Conservation (phyloP, 805 yeast genomes). For the Saturnispora serradocipensis region DNA sequence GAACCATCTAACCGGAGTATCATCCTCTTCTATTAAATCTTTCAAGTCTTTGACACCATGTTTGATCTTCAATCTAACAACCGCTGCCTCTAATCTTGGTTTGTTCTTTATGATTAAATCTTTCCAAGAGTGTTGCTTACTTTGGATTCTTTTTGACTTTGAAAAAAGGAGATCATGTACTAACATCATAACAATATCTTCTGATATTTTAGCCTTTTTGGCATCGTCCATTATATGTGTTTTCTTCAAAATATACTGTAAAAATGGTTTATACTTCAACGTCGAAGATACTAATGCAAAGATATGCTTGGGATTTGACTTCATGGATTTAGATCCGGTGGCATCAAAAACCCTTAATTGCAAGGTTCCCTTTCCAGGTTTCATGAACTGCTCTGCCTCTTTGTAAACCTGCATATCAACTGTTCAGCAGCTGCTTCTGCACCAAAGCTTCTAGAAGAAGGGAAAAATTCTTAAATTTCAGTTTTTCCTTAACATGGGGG, state of each 20-base stretch:
- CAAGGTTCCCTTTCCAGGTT: slow-evolving; percentile 40
- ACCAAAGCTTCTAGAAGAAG: background rate
- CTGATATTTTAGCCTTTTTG: slow-evolving; percentile 37
- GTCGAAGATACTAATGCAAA: slow-evolving; percentile 79
- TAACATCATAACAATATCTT: slow-evolving; percentile 49
- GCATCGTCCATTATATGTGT: slow-evolving; percentile 55
- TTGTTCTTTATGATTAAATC: slow-evolving; percentile 71
- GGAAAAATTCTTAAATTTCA: background rate
- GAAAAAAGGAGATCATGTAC: slow-evolving; percentile 77
- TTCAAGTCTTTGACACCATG: slow-evolving; percentile 50
- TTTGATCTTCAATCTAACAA: slow-evolving; percentile 66
- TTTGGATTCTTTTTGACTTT: slow-evolving; percentile 70
- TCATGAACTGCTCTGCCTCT: slow-evolving; percentile 36
- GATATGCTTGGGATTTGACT: slow-evolving; percentile 72
- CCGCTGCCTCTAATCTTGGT: slow-evolving; percentile 74
- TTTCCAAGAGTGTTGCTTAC: slow-evolving; percentile 82
- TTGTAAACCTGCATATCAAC: slow-evolving; percentile 30
- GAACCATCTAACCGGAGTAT: slow-evolving; percentile 75
- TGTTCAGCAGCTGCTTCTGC: too few relatives aligned
- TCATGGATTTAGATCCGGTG: slow-evolving; percentile 35
- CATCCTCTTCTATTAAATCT: slow-evolving; percentile 46
- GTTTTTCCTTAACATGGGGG: background rate
- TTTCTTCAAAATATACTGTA: slow-evolving; percentile 53
- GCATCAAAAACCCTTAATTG: slow-evolving; percentile 45
- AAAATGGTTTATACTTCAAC: slow-evolving; percentile 56